Conservation (phyloP, 805 yeast species). For the Candida silvicultrix region DNA sequence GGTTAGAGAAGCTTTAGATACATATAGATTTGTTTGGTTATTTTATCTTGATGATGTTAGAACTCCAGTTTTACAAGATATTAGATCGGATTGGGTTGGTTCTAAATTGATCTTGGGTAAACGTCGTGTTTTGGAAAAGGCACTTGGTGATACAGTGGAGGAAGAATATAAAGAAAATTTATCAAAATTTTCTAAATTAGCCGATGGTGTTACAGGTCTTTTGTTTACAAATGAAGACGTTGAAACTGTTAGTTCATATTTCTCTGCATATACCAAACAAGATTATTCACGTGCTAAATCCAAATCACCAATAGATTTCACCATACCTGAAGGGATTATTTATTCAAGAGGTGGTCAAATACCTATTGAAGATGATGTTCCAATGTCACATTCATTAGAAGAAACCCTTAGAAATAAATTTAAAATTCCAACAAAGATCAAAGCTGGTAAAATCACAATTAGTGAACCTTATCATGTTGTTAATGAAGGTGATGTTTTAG, state of each 20-base stretch:
- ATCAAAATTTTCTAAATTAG: conserved; percentile 55
- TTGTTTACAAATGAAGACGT: conserved; percentile 86
- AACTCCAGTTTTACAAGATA: conserved; percentile 91
- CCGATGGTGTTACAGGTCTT: conserved; percentile 80
- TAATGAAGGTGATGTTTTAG: conserved; percentile 69
- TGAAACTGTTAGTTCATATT: conserved; percentile 85
- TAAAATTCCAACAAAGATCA: conserved; percentile 87
- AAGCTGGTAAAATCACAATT: conserved; percentile 79
- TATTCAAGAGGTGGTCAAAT: conserved; percentile 95
- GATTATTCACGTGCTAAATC: conserved; percentile 92
- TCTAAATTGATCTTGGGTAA: conserved; percentile 87
- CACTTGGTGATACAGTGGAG: conserved; percentile 80
- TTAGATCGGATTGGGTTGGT: conserved; percentile 89
- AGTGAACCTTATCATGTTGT: conserved; percentile 77
- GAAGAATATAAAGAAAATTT: conserved; percentile 88
- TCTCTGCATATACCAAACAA: conserved; percentile 64
- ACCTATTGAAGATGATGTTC: conserved; percentile 86
- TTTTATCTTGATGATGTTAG: conserved; percentile 86
- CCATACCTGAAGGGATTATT: conserved; percentile 83
- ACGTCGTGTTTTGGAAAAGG: conserved; percentile 88
- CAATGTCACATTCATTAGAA: conserved; percentile 94
- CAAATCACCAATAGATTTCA: conserved; percentile 74
- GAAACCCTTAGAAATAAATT: conserved; percentile 84
- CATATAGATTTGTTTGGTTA: conserved; percentile 76
- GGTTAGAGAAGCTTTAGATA: conserved; percentile 74